Evolutionary conservation across 2,329 filamentous ascomycete species (phyloP).

Genomic region (Fusarium xyrophilum): DNA sequence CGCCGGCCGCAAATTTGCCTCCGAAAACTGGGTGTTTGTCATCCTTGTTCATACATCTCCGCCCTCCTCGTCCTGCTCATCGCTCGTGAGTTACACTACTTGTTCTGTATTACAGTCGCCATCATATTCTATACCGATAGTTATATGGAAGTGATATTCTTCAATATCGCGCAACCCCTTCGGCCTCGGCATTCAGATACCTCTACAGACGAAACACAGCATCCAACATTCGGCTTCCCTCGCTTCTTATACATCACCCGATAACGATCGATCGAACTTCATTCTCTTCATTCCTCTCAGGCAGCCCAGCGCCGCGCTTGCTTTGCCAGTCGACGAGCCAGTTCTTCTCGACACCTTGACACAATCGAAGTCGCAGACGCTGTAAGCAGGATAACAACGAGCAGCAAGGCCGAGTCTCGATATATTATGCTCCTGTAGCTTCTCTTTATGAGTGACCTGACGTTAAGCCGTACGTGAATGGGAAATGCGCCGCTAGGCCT

Average conservation of each 20-base stretch:
- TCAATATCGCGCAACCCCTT: background rate
- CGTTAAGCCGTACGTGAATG: background rate
- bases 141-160: accelerated
- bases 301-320: too few species aligned
- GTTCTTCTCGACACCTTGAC: too few species aligned
- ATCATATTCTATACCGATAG: background rate
- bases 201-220: background rate
- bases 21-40: too few species aligned
- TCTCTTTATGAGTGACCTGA: accelerated
- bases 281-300: too few species aligned
- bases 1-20: too few species aligned
- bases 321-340: background rate
- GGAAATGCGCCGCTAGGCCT: background rate
- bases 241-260: too few species aligned
- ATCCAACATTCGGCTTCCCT: background rate
- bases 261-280: too few species aligned
- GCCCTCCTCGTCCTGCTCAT: background rate
- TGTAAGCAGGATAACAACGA: background rate
- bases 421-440: too few species aligned
- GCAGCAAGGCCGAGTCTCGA: background rate
- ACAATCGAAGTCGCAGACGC: background rate
- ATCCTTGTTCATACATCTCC: background rate
- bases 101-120: too few species aligned
- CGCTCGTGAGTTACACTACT: too few species aligned
- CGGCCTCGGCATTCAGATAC: background rate